A percentile compares a stretch with the other conserved stretches of the same genome.
Evolutionary conservation across 2,329 filamentous ascomycete genomes (phyloP).

Genomic region (Fusarium globosum): DNA sequence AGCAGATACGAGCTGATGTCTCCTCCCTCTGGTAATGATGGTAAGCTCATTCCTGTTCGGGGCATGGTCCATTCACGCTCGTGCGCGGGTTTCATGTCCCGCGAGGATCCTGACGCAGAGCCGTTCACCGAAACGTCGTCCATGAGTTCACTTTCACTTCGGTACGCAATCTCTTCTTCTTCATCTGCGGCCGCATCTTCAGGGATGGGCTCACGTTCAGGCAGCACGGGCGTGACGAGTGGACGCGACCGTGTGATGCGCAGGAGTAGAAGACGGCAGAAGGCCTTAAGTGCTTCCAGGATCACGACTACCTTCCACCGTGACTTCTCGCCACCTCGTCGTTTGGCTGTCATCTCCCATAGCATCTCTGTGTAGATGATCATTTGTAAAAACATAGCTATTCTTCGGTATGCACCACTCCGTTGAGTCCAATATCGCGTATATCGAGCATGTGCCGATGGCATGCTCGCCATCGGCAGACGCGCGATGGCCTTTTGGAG

Average conservation of each 20-base stretch:
- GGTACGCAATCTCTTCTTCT: slow-evolving; percentile 53
- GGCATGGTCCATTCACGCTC: slow-evolving; percentile 87
- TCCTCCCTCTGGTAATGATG: slow-evolving; percentile 80
- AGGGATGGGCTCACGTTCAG: slow-evolving; percentile 84
- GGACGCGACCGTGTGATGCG: slow-evolving; percentile 85
- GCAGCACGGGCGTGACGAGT: slow-evolving; percentile 83
- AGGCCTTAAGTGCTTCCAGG: slow-evolving; percentile 85
- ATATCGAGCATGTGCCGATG: slow-evolving; percentile 72
- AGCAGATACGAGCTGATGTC: slow-evolving; percentile 91
- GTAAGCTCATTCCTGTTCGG: slow-evolving; percentile 87
- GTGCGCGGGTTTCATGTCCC: slow-evolving; percentile 50
- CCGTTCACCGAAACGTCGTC: slow-evolving; percentile 53
- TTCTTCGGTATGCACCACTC: slow-evolving; percentile 78
- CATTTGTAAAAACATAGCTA: slow-evolving; percentile 86
- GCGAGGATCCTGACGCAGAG: slow-evolving; percentile 37
- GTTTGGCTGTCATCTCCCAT: slow-evolving; percentile 97
- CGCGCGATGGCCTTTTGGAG: slow-evolving; percentile 75
- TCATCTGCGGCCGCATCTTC: slow-evolving; percentile 63
- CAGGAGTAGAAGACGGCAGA: slow-evolving; percentile 83
- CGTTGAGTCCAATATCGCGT: slow-evolving; percentile 74
- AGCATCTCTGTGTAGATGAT: slow-evolving; percentile 94
- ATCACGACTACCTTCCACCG: slow-evolving; percentile 90
- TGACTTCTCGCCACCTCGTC: slow-evolving; percentile 79
- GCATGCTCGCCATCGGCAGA: slow-evolving; percentile 62
- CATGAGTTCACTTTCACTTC: slow-evolving; percentile 56